Percentiles rank a stretch among this genome's conserved stretches.
These are phyloP conservation scores for Ophiorrhiza pumila DNA, from an alignment of 257 asterid genomes.

Conservation along the genomic window DNA sequence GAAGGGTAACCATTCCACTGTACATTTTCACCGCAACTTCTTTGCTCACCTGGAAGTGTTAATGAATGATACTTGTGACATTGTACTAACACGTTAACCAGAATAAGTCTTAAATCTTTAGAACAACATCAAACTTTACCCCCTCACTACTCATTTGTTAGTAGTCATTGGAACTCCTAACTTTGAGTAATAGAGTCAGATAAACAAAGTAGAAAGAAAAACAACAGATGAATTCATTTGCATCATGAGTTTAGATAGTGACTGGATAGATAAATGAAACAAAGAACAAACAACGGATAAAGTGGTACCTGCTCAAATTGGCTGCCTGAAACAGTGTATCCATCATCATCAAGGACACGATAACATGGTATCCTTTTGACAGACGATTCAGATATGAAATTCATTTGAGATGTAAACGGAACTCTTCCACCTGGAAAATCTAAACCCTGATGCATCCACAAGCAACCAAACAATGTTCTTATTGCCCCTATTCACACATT, in stretches of 20 bases:
- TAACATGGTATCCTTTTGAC: slow-evolving; percentile 79
- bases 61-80: neutral
- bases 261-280: neutral
- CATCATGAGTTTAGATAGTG: neutral
- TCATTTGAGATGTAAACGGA: slow-evolving; percentile 51
- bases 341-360: slow-evolving; percentile 79
- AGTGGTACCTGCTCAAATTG: slow-evolving; percentile 51
- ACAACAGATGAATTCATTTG: neutral
- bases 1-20: slow-evolving; percentile 63
- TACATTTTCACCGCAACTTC: slow-evolving; percentile 66
- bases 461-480: neutral
- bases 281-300: neutral
- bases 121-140: neutral
- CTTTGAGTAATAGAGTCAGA: neutral
- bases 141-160: neutral
- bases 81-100: neutral
- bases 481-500: neutral
- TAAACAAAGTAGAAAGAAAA: no score
- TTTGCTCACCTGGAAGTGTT: slow-evolving; percentile 48
- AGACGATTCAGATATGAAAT: slow-evolving; percentile 58
- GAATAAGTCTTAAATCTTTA: neutral
- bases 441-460: slow-evolving; percentile 37
- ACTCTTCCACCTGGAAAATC: slow-evolving; percentile 93
- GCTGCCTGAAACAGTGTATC: slow-evolving; percentile 45
- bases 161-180: neutral